A percentile compares a stretch with the other conserved stretches of the same genome.
phyloP scores from a whole-genome alignment of 2,329 filamentous ascomycete genomes.

The Verticillium nubilum region DNA sequence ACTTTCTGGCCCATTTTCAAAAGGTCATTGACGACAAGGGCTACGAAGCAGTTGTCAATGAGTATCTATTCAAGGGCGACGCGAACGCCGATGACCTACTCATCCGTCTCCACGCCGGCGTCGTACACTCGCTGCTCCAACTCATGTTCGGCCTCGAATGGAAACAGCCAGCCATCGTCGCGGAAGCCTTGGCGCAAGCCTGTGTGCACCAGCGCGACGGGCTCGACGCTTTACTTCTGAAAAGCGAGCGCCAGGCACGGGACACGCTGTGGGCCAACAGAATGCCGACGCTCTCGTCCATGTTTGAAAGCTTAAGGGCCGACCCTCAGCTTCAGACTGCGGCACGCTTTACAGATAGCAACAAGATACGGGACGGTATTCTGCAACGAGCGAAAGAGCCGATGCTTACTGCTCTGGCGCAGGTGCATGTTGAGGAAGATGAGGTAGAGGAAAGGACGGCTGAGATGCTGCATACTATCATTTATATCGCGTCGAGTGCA shows the following conservation, averaged over 20 bases:
- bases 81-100: constrained; percentile 64
- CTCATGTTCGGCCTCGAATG: constrained; percentile 83
- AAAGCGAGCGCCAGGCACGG: constrained; percentile 42
- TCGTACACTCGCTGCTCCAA: constrained; percentile 78
- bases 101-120: constrained; percentile 61
- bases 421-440: constrained; percentile 50
- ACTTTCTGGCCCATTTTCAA: constrained; percentile 75
- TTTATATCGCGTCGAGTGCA: constrained; percentile 44
- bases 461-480: constrained; percentile 63
- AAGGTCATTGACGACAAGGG: constrained; percentile 47
- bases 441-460: constrained; percentile 50
- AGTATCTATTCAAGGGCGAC: constrained; percentile 65
- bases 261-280: constrained; percentile 5
- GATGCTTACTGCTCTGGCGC: constrained; percentile 55
- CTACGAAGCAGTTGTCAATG: constrained; percentile 37
- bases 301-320: constrained; percentile 55
- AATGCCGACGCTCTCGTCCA: constrained; percentile 42
- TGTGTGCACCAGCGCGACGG: constrained; percentile 58
- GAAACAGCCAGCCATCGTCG: constrained; percentile 72
- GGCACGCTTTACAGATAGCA: constrained; percentile 43
- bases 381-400: constrained; percentile 56
- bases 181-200: constrained; percentile 72
- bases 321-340: constrained; percentile 53
- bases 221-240: constrained; percentile 48
- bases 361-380: constrained; percentile 66